Evolutionary conservation across 108 stramenopile genomes (phyloP), one percentile per base, ranked within the genome.

Genomic region (Nitzschia sp.): DNA sequence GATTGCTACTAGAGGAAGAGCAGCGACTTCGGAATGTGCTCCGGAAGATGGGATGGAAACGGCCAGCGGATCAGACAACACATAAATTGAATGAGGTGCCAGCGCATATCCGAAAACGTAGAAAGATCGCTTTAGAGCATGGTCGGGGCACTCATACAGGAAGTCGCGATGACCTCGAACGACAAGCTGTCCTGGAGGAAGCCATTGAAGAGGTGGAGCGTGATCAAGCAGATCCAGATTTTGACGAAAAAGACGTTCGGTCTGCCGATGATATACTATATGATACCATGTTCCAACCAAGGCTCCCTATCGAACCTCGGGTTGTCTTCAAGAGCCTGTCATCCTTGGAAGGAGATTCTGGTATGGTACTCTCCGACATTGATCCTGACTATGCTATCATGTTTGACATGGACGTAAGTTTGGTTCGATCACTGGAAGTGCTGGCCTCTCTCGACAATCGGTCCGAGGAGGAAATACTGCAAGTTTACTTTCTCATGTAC

Each of bases 401-500:
- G 66, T 97, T 94, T 67, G 97, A 99, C 53, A 81, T 88, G 8
- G 95, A 97, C 61, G 68, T 94, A 8, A 63, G 77, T 40, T 91
- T 97, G 50, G 77, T 97, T 42, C 91, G 98, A 40, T 65, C 88
- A 11, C 59, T 99, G 46, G 98, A 99, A 74, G 82, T 95, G 24
- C 82, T 87, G 65, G 70, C 86, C 40, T 79, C 75, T 11, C 57
- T 69, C 58, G 75, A 68, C 65, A 26, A 12, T 14, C 44, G 22
- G 14, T 8, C 26, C 11, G 63, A 84, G 42, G 71, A 65, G 21
- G 73, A 82, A 25, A 82, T 75, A 10, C 51, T 96, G 10, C 70
- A 80, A 53, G 88, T 97, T 25, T 98, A 92, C 69, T 96, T 97
- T 55, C 75, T 97, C 48, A 77, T 91, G 25, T 97, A 95, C 69